Percentiles rank a stretch among this genome's conserved stretches.
Evolutionary conservation across 1,139 yeast genomes (phyloP).

Genomic region (Blastobotrys indianensis): DNA sequence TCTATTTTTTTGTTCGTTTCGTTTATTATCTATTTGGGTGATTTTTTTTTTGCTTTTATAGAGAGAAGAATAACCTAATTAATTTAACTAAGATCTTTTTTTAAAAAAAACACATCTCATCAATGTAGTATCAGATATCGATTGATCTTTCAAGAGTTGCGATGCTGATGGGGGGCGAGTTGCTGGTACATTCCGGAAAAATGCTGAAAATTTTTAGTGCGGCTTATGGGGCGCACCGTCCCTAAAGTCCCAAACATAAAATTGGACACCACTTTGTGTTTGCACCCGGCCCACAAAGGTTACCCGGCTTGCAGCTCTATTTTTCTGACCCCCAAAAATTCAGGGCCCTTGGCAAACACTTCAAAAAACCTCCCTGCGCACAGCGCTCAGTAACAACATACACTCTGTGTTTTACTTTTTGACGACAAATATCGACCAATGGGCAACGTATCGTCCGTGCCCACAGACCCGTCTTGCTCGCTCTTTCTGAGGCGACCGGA

Average conservation of each 20-base stretch:
- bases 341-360: neutral
- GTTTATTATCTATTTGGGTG: no score
- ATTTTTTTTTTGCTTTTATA: no score
- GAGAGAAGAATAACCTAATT: no score
- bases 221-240: neutral
- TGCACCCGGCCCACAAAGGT: neutral
- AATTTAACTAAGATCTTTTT: neutral
- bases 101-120: no score
- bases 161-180: no score
- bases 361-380: neutral
- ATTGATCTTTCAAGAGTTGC: no score
- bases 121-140: no score
- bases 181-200: no score
- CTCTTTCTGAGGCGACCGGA: slow-evolving; percentile 21
- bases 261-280: neutral
- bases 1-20: slow-evolving; percentile 1
- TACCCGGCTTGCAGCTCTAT: neutral
- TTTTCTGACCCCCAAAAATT: neutral
- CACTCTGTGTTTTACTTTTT: slow-evolving; percentile 1
- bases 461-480: slow-evolving; percentile 20
- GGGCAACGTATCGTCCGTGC: slow-evolving; percentile 26
- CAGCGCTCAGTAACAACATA: neutral
- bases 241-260: neutral
- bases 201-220: no score
- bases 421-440: slow-evolving; percentile 11